A percentile compares a stretch with the other conserved stretches of the same genome.
phyloP scores from a whole-genome alignment of 352 stramenopile genomes.

The Globisporangium paddicum region DNA sequence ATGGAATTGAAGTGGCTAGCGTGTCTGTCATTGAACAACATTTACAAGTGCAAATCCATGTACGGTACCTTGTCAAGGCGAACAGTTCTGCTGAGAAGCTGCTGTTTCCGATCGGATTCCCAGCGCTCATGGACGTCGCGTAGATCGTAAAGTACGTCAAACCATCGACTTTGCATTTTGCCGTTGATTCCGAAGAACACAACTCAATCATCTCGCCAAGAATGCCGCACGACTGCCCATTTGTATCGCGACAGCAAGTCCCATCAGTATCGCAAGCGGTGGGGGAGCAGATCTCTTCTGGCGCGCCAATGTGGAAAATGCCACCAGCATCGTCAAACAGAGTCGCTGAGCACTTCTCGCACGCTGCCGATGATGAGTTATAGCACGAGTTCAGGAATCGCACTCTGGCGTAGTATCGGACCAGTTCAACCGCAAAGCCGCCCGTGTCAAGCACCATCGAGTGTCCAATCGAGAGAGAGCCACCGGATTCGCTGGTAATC shows the following conservation, averaged over 20 bases:
- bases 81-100: constrained; percentile 14
- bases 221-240: constrained; percentile 20
- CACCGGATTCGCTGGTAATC: constrained; percentile 18
- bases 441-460: constrained; percentile 20
- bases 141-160: constrained; percentile 26
- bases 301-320: not conserved
- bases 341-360: constrained; percentile 18
- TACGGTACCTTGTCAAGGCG: constrained; percentile 18
- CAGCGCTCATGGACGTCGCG: constrained; percentile 18
- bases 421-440: constrained; percentile 14
- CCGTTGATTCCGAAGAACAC: constrained; percentile 8
- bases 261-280: constrained; percentile 4
- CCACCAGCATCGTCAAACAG: not conserved
- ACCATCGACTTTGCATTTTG: constrained; percentile 21
- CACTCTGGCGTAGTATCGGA: constrained; percentile 20
- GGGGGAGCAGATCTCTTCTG: constrained; percentile 4
- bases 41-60: not conserved
- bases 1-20: not conserved
- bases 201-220: constrained; percentile 1
- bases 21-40: not conserved
- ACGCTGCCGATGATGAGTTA: constrained; percentile 1
- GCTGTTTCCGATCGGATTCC: constrained; percentile 34
- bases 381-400: constrained; percentile 28
- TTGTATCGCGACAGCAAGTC: constrained; percentile 18
- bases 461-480: constrained; percentile 26